Evolutionary conservation across 2,329 filamentous ascomycete genomes (phyloP), one percentile per base, ranked within the genome.

Genomic region (Pseudogymnoascus destructans): DNA sequence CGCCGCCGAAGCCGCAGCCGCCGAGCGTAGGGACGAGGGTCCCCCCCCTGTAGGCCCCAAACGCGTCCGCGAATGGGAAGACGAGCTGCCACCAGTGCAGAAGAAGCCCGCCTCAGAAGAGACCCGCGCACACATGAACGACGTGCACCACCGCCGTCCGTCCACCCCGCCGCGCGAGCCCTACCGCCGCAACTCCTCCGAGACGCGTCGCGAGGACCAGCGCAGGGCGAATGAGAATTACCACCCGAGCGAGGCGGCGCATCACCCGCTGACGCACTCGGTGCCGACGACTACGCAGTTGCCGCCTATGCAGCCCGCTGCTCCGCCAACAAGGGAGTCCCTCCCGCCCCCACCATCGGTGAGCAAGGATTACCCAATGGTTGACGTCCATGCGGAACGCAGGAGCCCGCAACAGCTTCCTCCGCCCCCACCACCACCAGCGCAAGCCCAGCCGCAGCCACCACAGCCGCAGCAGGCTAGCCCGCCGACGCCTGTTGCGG

Each of bases 101-200:
- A 95, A 96, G 75, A 96, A 96, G 74, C 83, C 87, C 61, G 85
- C 88, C 8, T 95, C 84, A 36, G 92, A 97, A 4, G 91, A 96
- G 70, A 89, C 80, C 63, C 85, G 92, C 42, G 88, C 88, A 60
- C 87, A 89, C 58, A 77, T 96, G 64, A 90, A 95, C 36, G 90
- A 96, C 66, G 80, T 89, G 68, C 83, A 85, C 61, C 84, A 87
- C 67, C 87, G 90, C 60, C 85, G 90, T 42, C 84, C 81, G 13
- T 89, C 86, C 3, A 89, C 89, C 8, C 87, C 89, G 27, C 80
- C 83, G 23, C 78, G 79, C 13, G 82, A 86, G 59, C 74, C 76
- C 33, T 87, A 86, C 63, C 86, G 87, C 58, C 87, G 89, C 59
- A 89, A 86, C 69, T 91, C 89, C 7, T 88, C 86, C 0, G 86